Evolutionary conservation across 345 rosid species (phyloP).

Genomic region (Eucalyptus grandis): DNA sequence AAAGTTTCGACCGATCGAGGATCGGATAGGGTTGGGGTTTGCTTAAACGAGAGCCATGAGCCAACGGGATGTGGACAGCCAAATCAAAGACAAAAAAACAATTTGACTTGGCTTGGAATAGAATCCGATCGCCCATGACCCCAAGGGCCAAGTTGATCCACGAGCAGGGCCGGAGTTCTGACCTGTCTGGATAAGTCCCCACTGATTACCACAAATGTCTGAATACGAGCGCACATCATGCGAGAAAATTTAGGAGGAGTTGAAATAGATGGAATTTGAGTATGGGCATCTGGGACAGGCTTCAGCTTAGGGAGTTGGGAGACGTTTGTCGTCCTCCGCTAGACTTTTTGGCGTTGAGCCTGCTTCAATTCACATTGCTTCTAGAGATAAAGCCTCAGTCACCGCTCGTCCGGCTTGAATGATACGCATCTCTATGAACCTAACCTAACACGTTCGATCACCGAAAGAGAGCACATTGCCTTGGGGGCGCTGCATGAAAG

Average conservation of each 20-base stretch:
- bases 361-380: background rate
- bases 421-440: background rate
- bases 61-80: background rate
- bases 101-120: background rate
- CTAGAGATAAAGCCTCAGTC: background rate
- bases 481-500: background rate
- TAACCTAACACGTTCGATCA: background rate
- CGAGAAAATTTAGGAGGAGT: background rate
- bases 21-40: background rate
- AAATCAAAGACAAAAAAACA: background rate
- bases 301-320: background rate
- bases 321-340: background rate
- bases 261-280: background rate
- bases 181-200: background rate
- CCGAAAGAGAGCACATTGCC: background rate
- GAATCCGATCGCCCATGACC: background rate
- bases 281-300: background rate
- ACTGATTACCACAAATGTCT: background rate
- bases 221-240: background rate
- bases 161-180: background rate
- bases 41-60: background rate
- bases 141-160: background rate
- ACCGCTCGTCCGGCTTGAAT: background rate
- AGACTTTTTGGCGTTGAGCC: background rate
- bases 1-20: background rate